These are phyloP conservation scores for Striga hermonthica DNA, from an alignment of 305 asterid genomes.

Conservation along the genomic window DNA sequence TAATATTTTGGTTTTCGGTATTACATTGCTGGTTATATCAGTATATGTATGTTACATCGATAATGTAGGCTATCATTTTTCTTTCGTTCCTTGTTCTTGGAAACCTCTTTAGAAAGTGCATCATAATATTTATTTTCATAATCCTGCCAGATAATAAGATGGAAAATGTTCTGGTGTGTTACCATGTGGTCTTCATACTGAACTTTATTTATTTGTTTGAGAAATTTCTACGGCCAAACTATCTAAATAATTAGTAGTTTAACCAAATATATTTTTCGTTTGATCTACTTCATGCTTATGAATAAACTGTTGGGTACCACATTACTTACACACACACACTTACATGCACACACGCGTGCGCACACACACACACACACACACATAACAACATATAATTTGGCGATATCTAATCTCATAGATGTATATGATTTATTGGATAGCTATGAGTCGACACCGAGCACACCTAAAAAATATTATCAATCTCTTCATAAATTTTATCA, in stretches of 20 bases:
- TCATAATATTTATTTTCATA: conserved; percentile 1
- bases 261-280: not conserved
- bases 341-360: too few relatives aligned
- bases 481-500: not conserved
- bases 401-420: not conserved
- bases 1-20: conserved; percentile 3
- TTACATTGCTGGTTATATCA: not conserved
- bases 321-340: not conserved
- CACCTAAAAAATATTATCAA: not conserved
- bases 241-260: too few relatives aligned
- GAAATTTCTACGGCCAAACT: too few relatives aligned
- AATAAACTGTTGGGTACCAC: not conserved
- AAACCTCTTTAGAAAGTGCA: not conserved
- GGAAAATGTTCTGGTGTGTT: not conserved
- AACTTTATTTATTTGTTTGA: too few relatives aligned
- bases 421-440: not conserved
- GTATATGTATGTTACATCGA: not conserved
- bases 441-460: not conserved
- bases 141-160: not conserved
- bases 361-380: too few relatives aligned
- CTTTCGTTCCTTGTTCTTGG: conserved; percentile 8
- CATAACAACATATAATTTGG: not conserved
- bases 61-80: not conserved
- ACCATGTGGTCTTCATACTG: too few relatives aligned
- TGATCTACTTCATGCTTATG: conserved; percentile 9